phyloP scores from a whole-genome alignment of 202 grass and related monocot genomes.

The Alloteropsis angusta region DNA sequence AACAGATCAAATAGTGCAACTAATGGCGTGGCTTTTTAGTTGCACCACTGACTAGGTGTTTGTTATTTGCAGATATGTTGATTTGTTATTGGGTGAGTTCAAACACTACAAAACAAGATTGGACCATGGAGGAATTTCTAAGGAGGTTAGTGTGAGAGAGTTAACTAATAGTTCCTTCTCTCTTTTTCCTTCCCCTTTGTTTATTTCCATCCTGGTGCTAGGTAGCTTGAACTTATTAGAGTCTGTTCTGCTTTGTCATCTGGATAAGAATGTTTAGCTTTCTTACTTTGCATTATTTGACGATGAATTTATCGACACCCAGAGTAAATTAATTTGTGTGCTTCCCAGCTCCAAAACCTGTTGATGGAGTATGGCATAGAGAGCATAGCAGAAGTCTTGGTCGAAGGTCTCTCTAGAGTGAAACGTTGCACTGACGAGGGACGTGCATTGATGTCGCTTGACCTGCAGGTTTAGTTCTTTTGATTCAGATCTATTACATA shows the following conservation, averaged over 20 bases:
- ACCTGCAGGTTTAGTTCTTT: conserved; percentile 71
- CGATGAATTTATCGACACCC: background rate
- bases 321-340: background rate
- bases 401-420: conserved; percentile 94
- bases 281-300: background rate
- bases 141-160: conserved; percentile 49
- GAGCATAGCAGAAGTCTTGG: conserved; percentile 66
- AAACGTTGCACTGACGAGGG: conserved; percentile 97
- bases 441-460: conserved; percentile 92
- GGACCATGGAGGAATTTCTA: conserved; percentile 82
- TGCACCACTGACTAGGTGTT: conserved; percentile 2
- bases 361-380: conserved; percentile 85
- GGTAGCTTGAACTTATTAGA: background rate
- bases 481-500: background rate
- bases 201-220: conserved; percentile 1
- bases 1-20: background rate
- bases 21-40: background rate
- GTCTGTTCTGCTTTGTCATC: background rate
- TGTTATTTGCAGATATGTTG: conserved; percentile 63
- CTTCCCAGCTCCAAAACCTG: conserved; percentile 75
- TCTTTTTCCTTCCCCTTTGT: background rate
- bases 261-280: background rate
- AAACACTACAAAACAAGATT: conserved; percentile 99
- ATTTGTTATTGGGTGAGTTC: conserved; percentile 97
- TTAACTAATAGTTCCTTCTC: conserved; percentile 2